These are phyloP conservation scores for Tetrapisispora pingtungensis DNA, from an alignment of 805 yeast genomes.

Conservation along the genomic window DNA sequence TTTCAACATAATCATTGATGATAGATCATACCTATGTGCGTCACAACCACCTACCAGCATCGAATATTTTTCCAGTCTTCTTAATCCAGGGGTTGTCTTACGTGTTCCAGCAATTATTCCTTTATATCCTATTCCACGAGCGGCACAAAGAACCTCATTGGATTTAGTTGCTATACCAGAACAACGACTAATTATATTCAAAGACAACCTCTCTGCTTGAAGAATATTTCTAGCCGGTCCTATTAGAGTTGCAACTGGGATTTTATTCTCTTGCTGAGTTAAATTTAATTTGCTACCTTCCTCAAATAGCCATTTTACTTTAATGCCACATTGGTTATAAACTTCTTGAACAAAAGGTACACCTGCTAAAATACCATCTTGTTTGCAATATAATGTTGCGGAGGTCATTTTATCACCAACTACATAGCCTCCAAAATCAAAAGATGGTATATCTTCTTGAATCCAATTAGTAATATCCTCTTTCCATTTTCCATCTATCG, in stretches of 20 bases:
- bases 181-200: conserved; percentile 70
- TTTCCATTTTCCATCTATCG: conserved; percentile 74
- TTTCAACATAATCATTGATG: conserved; percentile 92
- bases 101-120: conserved; percentile 94
- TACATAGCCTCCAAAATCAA: conserved; percentile 90
- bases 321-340: conserved; percentile 60
- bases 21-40: conserved; percentile 81
- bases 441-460: conserved; percentile 83
- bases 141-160: conserved; percentile 43
- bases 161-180: conserved; percentile 85
- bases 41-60: conserved; percentile 95
- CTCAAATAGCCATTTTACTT: conserved; percentile 58
- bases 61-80: conserved; percentile 81
- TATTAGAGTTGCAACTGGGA: conserved; percentile 63
- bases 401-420: conserved; percentile 69
- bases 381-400: conserved; percentile 76
- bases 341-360: conserved; percentile 86
- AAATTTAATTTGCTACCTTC: conserved; percentile 60
- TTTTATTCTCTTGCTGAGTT: conserved; percentile 36
- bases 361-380: conserved; percentile 71
- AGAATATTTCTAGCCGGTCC: conserved; percentile 77
- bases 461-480: conserved; percentile 65
- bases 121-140: conserved; percentile 55
- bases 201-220: conserved; percentile 76
- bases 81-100: conserved; percentile 93